phyloP scores from a whole-genome alignment of 106 monocot genomes.

The Dendrobium catenatum region DNA sequence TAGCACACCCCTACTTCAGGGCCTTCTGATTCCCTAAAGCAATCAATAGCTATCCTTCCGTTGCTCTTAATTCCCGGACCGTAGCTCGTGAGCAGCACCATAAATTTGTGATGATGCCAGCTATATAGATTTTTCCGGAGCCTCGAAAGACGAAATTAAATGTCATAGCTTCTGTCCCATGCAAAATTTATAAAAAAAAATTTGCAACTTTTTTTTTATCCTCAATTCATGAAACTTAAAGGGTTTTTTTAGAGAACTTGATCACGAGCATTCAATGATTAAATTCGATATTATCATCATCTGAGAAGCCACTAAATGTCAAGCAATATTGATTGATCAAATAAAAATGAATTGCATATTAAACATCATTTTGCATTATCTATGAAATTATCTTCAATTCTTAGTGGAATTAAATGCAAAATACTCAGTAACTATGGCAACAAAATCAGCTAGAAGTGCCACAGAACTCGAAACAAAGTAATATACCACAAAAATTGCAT shows the following conservation, averaged over 20 bases:
- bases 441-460: not conserved
- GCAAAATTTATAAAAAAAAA: not conserved
- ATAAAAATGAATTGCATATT: not conserved
- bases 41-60: no score
- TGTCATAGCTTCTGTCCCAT: not conserved
- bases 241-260: not conserved
- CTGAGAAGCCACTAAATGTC: not conserved
- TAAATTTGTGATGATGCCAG: no score
- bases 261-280: not conserved
- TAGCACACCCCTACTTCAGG: no score
- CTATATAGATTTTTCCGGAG: not conserved
- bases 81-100: no score
- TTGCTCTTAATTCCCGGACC: no score
- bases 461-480: not conserved
- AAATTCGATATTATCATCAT: not conserved
- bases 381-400: not conserved
- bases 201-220: not conserved
- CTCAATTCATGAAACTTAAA: not conserved
- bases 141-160: not conserved
- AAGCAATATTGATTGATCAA: not conserved
- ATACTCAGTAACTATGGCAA: not conserved
- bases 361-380: not conserved
- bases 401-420: not conserved
- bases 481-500: not conserved
- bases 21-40: no score